These are phyloP conservation scores for Melanopsichium pennsylvanicum DNA, from an alignment of 1,284 basidiomycete genomes.

Conservation along the genomic window DNA sequence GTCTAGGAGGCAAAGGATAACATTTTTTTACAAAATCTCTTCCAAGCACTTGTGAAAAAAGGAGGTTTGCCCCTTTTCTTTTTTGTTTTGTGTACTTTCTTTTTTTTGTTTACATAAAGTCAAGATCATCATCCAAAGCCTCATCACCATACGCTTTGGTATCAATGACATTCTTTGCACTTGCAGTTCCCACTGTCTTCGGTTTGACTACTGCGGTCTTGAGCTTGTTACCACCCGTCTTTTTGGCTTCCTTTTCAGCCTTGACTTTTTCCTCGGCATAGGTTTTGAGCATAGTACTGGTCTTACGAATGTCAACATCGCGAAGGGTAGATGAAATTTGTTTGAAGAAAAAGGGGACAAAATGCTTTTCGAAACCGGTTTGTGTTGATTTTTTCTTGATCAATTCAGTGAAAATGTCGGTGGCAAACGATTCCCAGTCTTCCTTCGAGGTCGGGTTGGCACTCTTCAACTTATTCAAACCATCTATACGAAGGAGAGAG, in stretches of 20 bases:
- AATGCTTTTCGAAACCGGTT: constrained; percentile 62
- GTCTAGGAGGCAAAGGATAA: no score
- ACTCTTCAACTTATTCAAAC: constrained; percentile 21
- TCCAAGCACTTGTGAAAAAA: no score
- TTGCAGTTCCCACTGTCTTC: constrained; percentile 56
- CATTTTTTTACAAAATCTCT: no score
- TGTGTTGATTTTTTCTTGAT: constrained; percentile 52
- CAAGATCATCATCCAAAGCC: constrained; percentile 63
- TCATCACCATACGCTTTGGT: constrained; percentile 57
- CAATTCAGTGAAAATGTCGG: constrained; percentile 43
- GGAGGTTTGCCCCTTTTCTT: no score
- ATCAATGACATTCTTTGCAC: constrained; percentile 51
- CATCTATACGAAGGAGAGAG: constrained; percentile 1
- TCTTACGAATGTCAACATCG: constrained; percentile 61
- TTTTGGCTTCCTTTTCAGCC: constrained; percentile 61
- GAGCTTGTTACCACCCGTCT: constrained; percentile 47
- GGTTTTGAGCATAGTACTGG: constrained; percentile 52
- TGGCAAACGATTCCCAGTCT: constrained; percentile 58
- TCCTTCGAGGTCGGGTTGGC: constrained; percentile 57
- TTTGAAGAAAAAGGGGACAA: constrained; percentile 50
- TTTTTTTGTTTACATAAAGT: constrained; percentile 65
- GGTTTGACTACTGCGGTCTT: constrained; percentile 43
- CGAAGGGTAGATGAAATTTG: constrained; percentile 44
- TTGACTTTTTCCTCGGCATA: constrained; percentile 60
- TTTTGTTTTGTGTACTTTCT: no score